Base-by-base conservation (phyloP, 169 alveolate species). In the Cytauxzoon felis region DNA sequence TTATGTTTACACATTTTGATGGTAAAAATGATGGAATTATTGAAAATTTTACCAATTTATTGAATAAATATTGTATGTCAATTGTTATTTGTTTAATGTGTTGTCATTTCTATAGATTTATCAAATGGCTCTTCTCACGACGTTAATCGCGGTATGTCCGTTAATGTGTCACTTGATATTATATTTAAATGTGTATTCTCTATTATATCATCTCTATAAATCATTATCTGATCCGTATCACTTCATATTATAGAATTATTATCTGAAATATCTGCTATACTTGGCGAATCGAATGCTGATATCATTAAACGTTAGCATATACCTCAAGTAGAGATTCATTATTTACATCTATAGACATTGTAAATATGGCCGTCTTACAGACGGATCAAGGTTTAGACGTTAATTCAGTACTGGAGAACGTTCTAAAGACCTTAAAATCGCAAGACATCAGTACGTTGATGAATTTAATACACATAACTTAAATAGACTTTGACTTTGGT, bases 401-500 rank as follows among this genome's bases (percentile, higher is more conserved):
- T 8, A 59, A 18, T 26, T 43, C 69, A 21, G 38, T 59, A 13
- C 61, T 59, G 18, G 69, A 59, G 33, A 42, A 59, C 45, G 47
- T 59, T 18, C 45, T 57, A 24, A 11, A 29, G 11, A 30, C 38
- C 3, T 26, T 59, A 42, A 49, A 59, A 24, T 59, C 69, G 32
- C 69, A 59, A 8, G 26, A 34, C 19, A 21, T 21, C 19, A 50
- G 64, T 54, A 30, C 5, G 24, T 34, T 1, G 38, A 45, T 5
- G 21, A 45, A 45, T 34, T 45, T 3, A 26, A 45, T 34, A 45
- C 53, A 45, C 27, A 26, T 45, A 21, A 9, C 1, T 26, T 11
- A 1, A 26, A 45, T 49, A 71, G 84, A 34, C 18, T 73, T 73
- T 26, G 53, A 73, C 64, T 73, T 54, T 65, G 56, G 26, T 11